Evolutionary conservation across 129 eudicot genomes (phyloP), one percentile per base, ranked within the genome.

Genomic region (Ambrosia trifida): DNA sequence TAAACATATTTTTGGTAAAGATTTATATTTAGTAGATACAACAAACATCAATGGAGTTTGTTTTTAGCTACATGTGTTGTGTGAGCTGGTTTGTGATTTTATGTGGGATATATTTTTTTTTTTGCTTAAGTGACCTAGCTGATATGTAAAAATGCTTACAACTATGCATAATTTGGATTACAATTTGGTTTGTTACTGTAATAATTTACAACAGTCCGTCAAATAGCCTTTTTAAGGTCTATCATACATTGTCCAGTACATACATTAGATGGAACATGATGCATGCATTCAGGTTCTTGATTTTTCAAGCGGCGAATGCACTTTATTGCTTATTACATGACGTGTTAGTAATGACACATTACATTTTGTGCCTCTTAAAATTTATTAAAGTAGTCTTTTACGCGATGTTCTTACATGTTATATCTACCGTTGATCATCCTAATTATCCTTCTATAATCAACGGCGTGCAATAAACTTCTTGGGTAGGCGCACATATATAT

Each of bases 291-390:
- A 5, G 65, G 40, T 16, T 69, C 74, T 69, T 69, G 43, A 59
- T 47, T 68, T 16, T 31, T 14, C 45, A 49, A 47, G 60, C 61
- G 9, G 19, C 24, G 35, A 40, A 19, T 38, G 52, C 20, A 36
- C 33, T 69, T 35, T 56, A 56, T 70, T 56, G 43, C 56, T 41
- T 53, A 18, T 64, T 51, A 35, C 63, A 35, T 47, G 3, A 41
- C 16, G 53, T 64, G 72, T 50, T 74, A 38, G 53, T 4, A n/a
- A 64, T 64, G 60, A 38, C 56, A 11, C 6, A n/a, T 72, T 58
- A 46, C 33, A 31, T 47, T 32, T 72, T 28, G 45, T 44, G 77
- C 77, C 40, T 59, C 64, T 60, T 58, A 38, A 11, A 44, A 30
- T 31, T 71, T 24, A 28, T 13, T 47, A 40, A 44, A 61, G n/a